Conservation (phyloP, 345 rosid genomes). For the Zanthoxylum bungeanum region DNA sequence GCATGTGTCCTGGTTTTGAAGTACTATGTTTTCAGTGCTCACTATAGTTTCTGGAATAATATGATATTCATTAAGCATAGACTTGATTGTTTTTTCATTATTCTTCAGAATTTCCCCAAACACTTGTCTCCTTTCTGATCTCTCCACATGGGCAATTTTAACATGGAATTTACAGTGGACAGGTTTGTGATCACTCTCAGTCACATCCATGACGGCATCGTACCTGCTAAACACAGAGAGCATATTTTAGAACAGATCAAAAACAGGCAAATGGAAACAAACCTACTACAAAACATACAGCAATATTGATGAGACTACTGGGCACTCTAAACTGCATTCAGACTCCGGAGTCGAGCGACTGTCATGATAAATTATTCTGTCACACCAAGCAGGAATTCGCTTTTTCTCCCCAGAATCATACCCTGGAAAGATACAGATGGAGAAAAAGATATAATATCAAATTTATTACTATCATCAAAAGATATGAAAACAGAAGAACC, state of each 20-base stretch:
- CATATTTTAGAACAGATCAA: constrained; percentile 7
- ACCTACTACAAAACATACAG: constrained; percentile 45
- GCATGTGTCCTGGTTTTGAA: constrained; percentile 80
- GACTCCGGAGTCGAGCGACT: constrained; percentile 49
- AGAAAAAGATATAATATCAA: background rate
- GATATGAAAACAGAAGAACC: background rate
- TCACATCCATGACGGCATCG: constrained; percentile 96
- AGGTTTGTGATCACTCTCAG: constrained; percentile 96
- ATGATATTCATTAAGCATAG: constrained; percentile 51
- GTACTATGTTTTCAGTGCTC: constrained; percentile 58
- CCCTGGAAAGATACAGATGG: constrained; percentile 43
- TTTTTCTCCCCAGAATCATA: constrained; percentile 99
- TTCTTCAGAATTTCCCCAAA: constrained; percentile 59
- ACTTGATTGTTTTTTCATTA: constrained; percentile 47
- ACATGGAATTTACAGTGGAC: constrained; percentile 93
- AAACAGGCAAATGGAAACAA: constrained; percentile 2
- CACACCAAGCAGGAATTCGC: constrained; percentile 99
- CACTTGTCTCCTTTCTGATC: constrained; percentile 86
- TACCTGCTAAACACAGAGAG: constrained; percentile 49
- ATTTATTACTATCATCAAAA: too few relatives aligned
- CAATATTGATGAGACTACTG: constrained; percentile 66
- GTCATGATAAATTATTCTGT: constrained; percentile 90
- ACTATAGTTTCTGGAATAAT: constrained; percentile 66
- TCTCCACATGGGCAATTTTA: constrained; percentile 80
- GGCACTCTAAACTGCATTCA: constrained; percentile 90